phyloP scores from a whole-genome alignment of 257 asterid species.

The Fraxinus anomala region DNA sequence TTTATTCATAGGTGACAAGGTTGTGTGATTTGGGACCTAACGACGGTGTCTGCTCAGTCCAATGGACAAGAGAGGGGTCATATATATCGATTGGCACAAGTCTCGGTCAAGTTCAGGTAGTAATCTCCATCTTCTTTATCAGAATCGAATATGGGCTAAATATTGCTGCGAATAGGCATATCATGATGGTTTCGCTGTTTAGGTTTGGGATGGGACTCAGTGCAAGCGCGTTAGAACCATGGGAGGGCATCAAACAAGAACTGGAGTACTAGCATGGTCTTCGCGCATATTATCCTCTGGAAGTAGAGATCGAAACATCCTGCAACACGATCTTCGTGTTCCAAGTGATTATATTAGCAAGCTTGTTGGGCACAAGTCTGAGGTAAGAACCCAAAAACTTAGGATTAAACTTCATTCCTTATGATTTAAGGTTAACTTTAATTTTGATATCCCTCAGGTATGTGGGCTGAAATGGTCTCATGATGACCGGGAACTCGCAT shows the following conservation, averaged over 20 bases:
- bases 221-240: slow-evolving; percentile 89
- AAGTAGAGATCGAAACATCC: slow-evolving; percentile 92
- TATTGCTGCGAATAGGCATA: not conserved
- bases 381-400: slow-evolving; percentile 44
- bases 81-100: slow-evolving; percentile 83
- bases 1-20: slow-evolving; percentile 67
- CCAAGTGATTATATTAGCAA: slow-evolving; percentile 76
- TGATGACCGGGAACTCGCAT: slow-evolving; percentile 96
- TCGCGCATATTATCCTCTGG: slow-evolving; percentile 90
- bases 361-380: slow-evolving; percentile 92
- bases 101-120: slow-evolving; percentile 94
- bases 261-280: slow-evolving; percentile 89
- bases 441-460: slow-evolving; percentile 46
- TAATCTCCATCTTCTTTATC: not conserved
- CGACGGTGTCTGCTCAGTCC: slow-evolving; percentile 88
- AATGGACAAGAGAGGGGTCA: slow-evolving; percentile 96
- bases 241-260: slow-evolving; percentile 91
- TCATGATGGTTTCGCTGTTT: slow-evolving; percentile 4
- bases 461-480: slow-evolving; percentile 98
- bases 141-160: not conserved
- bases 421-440: slow-evolving; percentile 11
- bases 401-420: slow-evolving; percentile 2
- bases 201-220: slow-evolving; percentile 97
- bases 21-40: slow-evolving; percentile 91
- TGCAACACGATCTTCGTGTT: slow-evolving; percentile 91